Evolutionary conservation across 2,329 filamentous ascomycete genomes (phyloP).

Genomic region (Neonectria neomacrospora): DNA sequence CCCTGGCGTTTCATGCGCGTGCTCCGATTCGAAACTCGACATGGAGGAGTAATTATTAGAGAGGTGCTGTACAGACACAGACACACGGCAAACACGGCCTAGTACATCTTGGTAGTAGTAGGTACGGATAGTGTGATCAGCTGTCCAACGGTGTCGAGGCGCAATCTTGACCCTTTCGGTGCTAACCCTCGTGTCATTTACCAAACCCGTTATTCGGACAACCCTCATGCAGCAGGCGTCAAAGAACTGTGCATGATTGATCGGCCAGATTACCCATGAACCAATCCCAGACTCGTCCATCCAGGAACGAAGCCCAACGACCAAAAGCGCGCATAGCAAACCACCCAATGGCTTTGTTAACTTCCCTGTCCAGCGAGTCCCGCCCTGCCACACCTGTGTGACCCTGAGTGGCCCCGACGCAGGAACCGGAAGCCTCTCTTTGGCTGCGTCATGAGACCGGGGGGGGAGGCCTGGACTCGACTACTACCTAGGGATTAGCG

Average conservation of each 20-base stretch:
- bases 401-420: constrained; percentile 35
- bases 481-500: neutral
- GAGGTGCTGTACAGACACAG: neutral
- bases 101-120: no score
- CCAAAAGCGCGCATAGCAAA: neutral
- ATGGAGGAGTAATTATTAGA: no score
- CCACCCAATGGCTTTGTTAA: no score
- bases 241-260: neutral
- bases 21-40: neutral
- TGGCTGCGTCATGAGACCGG: neutral
- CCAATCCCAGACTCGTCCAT: neutral
- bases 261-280: neutral
- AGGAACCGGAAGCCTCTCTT: constrained; percentile 33
- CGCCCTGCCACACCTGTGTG: neutral
- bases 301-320: neutral
- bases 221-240: neutral
- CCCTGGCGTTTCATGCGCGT: constrained; percentile 7
- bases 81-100: neutral
- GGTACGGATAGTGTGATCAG: neutral
- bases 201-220: neutral
- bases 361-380: neutral
- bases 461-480: neutral
- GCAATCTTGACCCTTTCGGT: constrained; percentile 28
- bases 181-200: constrained; percentile 2
- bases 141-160: constrained; percentile 17